These are phyloP conservation scores for Mucor velutinosus DNA, from an alignment of 371 early-diverging fungal genomes.

Conservation along the genomic window DNA sequence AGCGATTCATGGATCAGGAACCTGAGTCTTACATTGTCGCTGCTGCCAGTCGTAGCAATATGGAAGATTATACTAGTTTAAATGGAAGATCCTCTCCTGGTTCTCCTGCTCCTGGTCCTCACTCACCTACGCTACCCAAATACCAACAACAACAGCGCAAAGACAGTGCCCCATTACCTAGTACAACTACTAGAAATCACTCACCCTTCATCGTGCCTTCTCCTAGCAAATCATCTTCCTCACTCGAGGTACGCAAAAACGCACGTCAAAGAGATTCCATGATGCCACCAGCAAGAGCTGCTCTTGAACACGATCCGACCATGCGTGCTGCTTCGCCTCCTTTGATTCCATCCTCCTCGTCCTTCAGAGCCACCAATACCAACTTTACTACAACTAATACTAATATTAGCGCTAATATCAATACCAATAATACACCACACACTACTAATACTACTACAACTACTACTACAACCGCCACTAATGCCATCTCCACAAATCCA, in stretches of 20 bases:
- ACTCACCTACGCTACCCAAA: slow-evolving; percentile 5
- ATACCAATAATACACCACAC: not conserved
- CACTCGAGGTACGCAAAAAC: slow-evolving; percentile 24
- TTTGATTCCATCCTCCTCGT: slow-evolving; percentile 19
- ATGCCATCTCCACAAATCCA: not conserved
- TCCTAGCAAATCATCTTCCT: slow-evolving; percentile 32
- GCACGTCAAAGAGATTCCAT: slow-evolving; percentile 33
- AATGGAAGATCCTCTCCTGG: slow-evolving; percentile 26
- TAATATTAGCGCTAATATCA: not conserved
- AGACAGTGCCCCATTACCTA: slow-evolving; percentile 22
- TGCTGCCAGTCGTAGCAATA: not conserved
- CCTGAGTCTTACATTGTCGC: slow-evolving; percentile 1
- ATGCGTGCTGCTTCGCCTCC: slow-evolving; percentile 49
- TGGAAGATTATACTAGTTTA: not conserved
- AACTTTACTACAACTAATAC: slow-evolving; percentile 1
- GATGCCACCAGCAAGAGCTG: slow-evolving; percentile 32
- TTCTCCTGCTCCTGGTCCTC: slow-evolving; percentile 26
- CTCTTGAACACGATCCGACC: slow-evolving; percentile 39
- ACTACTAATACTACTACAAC: not conserved
- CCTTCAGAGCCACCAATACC: not conserved
- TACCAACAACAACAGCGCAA: slow-evolving; percentile 12
- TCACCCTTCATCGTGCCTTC: slow-evolving; percentile 25
- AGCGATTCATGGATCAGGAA: slow-evolving; percentile 36
- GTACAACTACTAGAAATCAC: slow-evolving; percentile 16
- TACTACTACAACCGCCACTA: not conserved